These are phyloP conservation scores for Capsella rubella DNA, from an alignment of 441 rosid species.

Conservation along the genomic window DNA sequence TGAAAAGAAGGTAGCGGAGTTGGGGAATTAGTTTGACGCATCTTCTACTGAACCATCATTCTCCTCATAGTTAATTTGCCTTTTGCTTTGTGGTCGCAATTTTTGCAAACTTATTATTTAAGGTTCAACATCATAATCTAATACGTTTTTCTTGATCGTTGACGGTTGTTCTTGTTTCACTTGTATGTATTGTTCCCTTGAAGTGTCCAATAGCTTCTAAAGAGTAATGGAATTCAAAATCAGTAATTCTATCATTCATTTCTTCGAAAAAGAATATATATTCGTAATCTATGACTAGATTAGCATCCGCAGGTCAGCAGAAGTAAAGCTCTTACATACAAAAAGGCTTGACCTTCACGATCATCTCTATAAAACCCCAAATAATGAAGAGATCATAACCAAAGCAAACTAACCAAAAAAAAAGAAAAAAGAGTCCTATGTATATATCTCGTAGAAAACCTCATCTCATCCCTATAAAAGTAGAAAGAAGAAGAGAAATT, in stretches of 20 bases:
- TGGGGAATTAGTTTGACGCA: slow-evolving; percentile 37
- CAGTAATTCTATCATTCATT: not conserved
- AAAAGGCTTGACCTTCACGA: slow-evolving; percentile 42
- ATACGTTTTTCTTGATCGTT: slow-evolving; percentile 7
- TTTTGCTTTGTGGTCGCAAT: slow-evolving; percentile 29
- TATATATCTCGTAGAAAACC: slow-evolving; percentile 40
- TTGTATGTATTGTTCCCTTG: slow-evolving; percentile 23
- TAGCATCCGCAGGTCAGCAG: slow-evolving; percentile 39
- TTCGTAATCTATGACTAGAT: slow-evolving; percentile 33
- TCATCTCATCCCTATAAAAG: slow-evolving; percentile 42
- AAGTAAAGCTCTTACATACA: slow-evolving; percentile 41
- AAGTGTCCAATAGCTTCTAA: slow-evolving; percentile 12
- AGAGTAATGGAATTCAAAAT: not conserved
- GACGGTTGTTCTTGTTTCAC: slow-evolving; percentile 7
- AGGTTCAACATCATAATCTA: slow-evolving; percentile 25
- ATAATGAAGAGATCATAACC: slow-evolving; percentile 23
- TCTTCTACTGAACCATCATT: slow-evolving; percentile 19
- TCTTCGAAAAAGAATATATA: slow-evolving; percentile 9
- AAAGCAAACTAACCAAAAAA: slow-evolving; percentile 18
- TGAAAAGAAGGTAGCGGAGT: slow-evolving; percentile 35
- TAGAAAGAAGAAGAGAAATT: slow-evolving; percentile 20
- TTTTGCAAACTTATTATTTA: slow-evolving; percentile 26
- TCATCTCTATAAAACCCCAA: slow-evolving; percentile 19
- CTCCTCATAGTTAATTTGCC: slow-evolving; percentile 13
- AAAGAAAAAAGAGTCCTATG: slow-evolving; percentile 39